Percentiles rank a stretch among this genome's conserved stretches.
Conservation (phyloP, 768 basidiomycete genomes). For the Tricholoma furcatifolium region DNA sequence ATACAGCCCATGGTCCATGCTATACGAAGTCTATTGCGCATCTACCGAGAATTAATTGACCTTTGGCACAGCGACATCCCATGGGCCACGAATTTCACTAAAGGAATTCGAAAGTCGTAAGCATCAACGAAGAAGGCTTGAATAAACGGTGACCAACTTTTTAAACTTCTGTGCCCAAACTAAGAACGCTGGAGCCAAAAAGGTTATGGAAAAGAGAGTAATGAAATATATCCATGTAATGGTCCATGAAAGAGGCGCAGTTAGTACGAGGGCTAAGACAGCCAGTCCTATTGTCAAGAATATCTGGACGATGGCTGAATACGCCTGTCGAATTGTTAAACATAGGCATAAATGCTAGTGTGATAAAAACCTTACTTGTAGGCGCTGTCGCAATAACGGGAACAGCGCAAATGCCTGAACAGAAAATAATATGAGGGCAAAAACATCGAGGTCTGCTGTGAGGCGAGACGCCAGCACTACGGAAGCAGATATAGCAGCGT, state of each 20-base stretch:
- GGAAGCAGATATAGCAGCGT: slow-evolving; percentile 89
- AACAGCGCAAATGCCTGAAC: slow-evolving; percentile 83
- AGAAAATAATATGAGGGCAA: slow-evolving; percentile 83
- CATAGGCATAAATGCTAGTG: slow-evolving; percentile 1
- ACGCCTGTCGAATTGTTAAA: slow-evolving; percentile 36
- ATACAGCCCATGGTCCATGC: too few species aligned
- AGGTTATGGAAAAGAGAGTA: slow-evolving; percentile 56
- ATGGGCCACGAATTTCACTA: slow-evolving; percentile 87
- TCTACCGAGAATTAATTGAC: slow-evolving; percentile 33
- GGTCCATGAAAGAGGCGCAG: slow-evolving; percentile 51
- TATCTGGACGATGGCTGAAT: slow-evolving; percentile 44
- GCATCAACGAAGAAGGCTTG: neutral
- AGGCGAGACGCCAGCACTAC: slow-evolving; percentile 93
- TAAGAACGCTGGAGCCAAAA: slow-evolving; percentile 70
- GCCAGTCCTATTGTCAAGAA: slow-evolving; percentile 54
- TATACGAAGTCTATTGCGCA: neutral
- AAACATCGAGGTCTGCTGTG: slow-evolving; percentile 79
- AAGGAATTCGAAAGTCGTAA: slow-evolving; percentile 4
- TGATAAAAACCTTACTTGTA: slow-evolving; percentile 50
- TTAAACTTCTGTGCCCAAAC: slow-evolving; percentile 89
- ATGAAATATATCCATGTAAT: slow-evolving; percentile 52
- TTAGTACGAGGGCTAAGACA: slow-evolving; percentile 49
- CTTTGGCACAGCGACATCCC: slow-evolving; percentile 85
- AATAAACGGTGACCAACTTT: slow-evolving; percentile 53
- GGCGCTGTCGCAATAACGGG: slow-evolving; percentile 71